Conservation (phyloP, 495 filamentous ascomycete genomes). For the Hyaloscypha variabilis region DNA sequence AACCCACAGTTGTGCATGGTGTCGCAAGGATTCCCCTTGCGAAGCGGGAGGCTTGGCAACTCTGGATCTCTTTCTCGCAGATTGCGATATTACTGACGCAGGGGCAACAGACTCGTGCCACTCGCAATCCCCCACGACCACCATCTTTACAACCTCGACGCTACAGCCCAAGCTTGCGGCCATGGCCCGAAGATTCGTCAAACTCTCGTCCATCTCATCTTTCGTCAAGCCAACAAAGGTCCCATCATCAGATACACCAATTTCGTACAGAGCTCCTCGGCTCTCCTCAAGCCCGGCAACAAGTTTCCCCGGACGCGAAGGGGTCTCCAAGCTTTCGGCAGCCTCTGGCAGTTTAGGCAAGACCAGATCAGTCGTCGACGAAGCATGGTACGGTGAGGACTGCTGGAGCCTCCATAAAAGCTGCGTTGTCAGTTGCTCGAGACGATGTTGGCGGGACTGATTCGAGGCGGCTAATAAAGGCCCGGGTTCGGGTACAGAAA, state of each 20-base stretch:
- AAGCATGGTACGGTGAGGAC: constrained; percentile 85
- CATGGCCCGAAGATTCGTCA: constrained; percentile 83
- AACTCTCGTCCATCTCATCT: constrained; percentile 90
- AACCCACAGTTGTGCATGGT: constrained; percentile 73
- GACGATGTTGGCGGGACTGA: constrained; percentile 74
- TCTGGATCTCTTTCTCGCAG: background rate
- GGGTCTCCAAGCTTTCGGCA: constrained; percentile 50
- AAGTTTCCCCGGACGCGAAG: constrained; percentile 62
- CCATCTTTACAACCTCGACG: constrained; percentile 80
- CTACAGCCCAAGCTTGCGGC: constrained; percentile 87
- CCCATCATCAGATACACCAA: constrained; percentile 94
- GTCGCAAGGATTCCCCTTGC: constrained; percentile 20
- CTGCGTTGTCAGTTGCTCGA: constrained; percentile 93
- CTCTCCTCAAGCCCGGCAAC: constrained; percentile 89
- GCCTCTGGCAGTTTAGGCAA: constrained; percentile 73
- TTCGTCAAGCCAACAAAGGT: constrained; percentile 86
- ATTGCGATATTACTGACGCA: background rate
- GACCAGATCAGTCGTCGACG: constrained; percentile 69
- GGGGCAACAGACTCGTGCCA: constrained; percentile 50
- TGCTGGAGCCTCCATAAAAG: constrained; percentile 94
- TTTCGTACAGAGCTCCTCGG: constrained; percentile 91
- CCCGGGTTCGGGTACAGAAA: constrained; percentile 16
- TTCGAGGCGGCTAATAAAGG: constrained; percentile 46
- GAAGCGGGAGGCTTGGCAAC: background rate
- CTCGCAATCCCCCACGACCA: constrained; percentile 85